Base-by-base conservation (phyloP, 306 rosid species). In the Hippophae tibetana region DNA sequence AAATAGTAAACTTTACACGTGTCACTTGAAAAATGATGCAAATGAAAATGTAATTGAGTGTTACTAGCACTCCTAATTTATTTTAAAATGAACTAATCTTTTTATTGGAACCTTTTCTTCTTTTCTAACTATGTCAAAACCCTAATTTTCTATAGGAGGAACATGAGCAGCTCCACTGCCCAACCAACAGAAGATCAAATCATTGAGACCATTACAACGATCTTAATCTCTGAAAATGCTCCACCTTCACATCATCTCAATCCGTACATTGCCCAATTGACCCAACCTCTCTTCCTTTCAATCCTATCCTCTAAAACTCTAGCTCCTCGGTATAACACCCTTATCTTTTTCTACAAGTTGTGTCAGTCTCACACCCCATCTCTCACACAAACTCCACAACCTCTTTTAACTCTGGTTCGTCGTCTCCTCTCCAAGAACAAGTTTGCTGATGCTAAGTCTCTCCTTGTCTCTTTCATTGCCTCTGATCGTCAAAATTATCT, bases 381-480 rank as follows among this genome's bases (percentile, higher is more conserved):
- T 2, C 80, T 87, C 23, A 18, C 65, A 40, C 77, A 59, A 13
- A 48, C 62, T 54, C 97, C 97, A 0, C 54, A 71, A 0, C 76
- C 79, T 2, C 86, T 90, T 41, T 76, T 90, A 76, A 51, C 77
- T 31, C 69, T 90, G 69, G 81, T 90, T 62, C 94, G 84, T 10
- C 64, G 75, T 23, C 90, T 90, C 72, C 66, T 90, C 70, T 2
- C 60, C 66, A 78, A 61, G 72, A 76, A 58, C 67, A 76, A 74
- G 38, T 90, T 73, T 76, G 48, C 80, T 43, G 89, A 81, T 43
- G 94, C 95, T 62, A 84, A 83, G 64, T 68, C 84, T 67, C 87
- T 87, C 60, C 82, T 90, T 44, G 58, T 70, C 55, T 43, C 74
- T 59, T 87, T 81, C 73, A 87, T 90, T 58, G 47, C 94, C 69